phyloP scores from a whole-genome alignment of 805 yeast species.

The Metschnikowia koreensis region DNA sequence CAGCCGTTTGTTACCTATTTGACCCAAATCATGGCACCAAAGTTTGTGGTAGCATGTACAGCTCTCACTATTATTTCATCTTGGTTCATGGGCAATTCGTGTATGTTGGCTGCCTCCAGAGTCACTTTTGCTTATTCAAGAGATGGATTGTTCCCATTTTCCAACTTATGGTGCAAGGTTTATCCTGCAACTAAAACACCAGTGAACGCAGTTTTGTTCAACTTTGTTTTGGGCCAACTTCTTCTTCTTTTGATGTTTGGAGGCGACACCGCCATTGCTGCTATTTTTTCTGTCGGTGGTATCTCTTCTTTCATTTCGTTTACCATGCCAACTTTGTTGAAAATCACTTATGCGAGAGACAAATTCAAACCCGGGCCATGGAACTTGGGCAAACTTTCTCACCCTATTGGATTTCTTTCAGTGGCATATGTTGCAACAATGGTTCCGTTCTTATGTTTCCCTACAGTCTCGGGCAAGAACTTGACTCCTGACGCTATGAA shows the following conservation, averaged over 20 bases:
- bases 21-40: slow-evolving; percentile 45
- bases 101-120: slow-evolving; percentile 65
- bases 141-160: slow-evolving; percentile 64
- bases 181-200: slow-evolving; percentile 58
- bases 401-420: slow-evolving; percentile 49
- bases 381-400: slow-evolving; percentile 54
- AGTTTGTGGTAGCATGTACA: slow-evolving; percentile 43
- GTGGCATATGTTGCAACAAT: slow-evolving; percentile 50
- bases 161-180: slow-evolving; percentile 49
- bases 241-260: slow-evolving; percentile 58
- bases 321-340: slow-evolving; percentile 59
- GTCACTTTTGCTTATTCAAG: slow-evolving; percentile 67
- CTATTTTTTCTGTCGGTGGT: slow-evolving; percentile 72
- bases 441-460: slow-evolving; percentile 63
- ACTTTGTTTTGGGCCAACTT: slow-evolving; percentile 53
- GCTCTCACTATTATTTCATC: slow-evolving; percentile 44
- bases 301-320: slow-evolving; percentile 67
- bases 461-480: slow-evolving; percentile 35
- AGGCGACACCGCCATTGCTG: slow-evolving; percentile 64
- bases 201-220: slow-evolving; percentile 60
- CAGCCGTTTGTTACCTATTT: slow-evolving; percentile 61
- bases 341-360: slow-evolving; percentile 52
- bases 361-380: slow-evolving; percentile 65
- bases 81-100: slow-evolving; percentile 54
- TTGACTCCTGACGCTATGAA: slow-evolving; percentile 50